These are phyloP conservation scores for Trametes pubescens DNA, from an alignment of 1,284 basidiomycete species.

Conservation along the genomic window DNA sequence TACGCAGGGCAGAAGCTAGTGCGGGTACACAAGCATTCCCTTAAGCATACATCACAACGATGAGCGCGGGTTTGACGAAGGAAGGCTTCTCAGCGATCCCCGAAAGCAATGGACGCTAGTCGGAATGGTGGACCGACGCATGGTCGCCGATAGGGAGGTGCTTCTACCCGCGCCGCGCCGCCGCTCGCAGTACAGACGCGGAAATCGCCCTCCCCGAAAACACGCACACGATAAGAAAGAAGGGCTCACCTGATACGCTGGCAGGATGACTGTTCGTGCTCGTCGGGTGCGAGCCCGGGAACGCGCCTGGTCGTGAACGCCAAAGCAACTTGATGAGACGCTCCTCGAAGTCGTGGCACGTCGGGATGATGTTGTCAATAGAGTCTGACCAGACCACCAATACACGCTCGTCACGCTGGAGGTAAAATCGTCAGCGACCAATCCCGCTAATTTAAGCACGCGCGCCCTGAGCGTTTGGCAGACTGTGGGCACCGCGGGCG, in stretches of 20 bases:
- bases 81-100: slow-evolving; percentile 16
- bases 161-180: neutral
- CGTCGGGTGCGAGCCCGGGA: slow-evolving; percentile 36
- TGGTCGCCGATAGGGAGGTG: neutral
- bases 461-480: neutral
- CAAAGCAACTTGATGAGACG: slow-evolving; percentile 83
- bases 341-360: slow-evolving; percentile 80
- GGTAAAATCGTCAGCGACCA: slow-evolving; percentile 1
- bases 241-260: slow-evolving; percentile 37
- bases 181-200: neutral
- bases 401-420: slow-evolving; percentile 75
- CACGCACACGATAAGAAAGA: neutral
- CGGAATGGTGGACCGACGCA: neutral
- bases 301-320: slow-evolving; percentile 47
- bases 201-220: neutral
- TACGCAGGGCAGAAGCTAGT: slow-evolving; percentile 14
- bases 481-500: slow-evolving; percentile 6
- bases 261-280: slow-evolving; percentile 39
- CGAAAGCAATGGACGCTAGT: neutral
- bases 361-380: slow-evolving; percentile 74
- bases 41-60: slow-evolving; percentile 1
- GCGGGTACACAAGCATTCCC: neutral
- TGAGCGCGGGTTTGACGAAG: neutral
- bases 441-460: neutral
- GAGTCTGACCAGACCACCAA: slow-evolving; percentile 83